Conservation (phyloP, 2,329 filamentous ascomycete genomes). For the Hymenoscyphus scutula region DNA sequence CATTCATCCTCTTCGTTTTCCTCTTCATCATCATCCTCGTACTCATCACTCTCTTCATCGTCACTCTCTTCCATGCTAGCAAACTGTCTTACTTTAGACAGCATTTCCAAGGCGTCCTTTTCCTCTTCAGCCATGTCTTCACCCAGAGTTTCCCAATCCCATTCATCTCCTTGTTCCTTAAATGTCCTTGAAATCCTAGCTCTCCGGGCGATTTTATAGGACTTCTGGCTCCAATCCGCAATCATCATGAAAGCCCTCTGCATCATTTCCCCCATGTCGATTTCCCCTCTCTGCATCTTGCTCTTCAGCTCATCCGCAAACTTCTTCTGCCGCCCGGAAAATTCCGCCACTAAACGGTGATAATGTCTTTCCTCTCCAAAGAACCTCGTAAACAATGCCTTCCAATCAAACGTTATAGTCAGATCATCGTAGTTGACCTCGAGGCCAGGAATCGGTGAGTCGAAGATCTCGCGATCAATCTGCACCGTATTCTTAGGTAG, state of each 20-base stretch:
- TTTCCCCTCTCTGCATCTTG: slow-evolving; percentile 11
- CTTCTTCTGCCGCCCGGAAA: slow-evolving; percentile 7
- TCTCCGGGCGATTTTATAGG: slow-evolving; percentile 14
- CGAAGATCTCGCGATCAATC: slow-evolving; percentile 17
- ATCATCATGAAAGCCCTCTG: slow-evolving; percentile 15
- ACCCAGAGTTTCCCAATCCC: slow-evolving; percentile 10
- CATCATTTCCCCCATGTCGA: slow-evolving; percentile 10
- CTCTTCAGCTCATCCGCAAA: slow-evolving; percentile 10
- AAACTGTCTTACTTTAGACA: slow-evolving; percentile 4
- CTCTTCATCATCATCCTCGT: slow-evolving; percentile 4
- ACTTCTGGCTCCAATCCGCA: slow-evolving; percentile 5
- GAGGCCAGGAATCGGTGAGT: slow-evolving; percentile 16
- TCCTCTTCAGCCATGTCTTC: slow-evolving; percentile 3
- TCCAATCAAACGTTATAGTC: slow-evolving; percentile 17
- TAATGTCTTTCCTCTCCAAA: slow-evolving; percentile 18
- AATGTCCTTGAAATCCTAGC: slow-evolving; percentile 14
- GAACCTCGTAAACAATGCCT: slow-evolving; percentile 14
- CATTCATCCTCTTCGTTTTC: slow-evolving; percentile 4
- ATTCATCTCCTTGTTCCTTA: slow-evolving; percentile 8
- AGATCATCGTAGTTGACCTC: slow-evolving; percentile 10
- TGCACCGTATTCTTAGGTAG: slow-evolving; percentile 12
- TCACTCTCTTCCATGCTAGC: slow-evolving; percentile 16
- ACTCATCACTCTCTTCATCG: slow-evolving; percentile 8
- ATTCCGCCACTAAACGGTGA: slow-evolving; percentile 2
- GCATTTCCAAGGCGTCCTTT: slow-evolving; percentile 4